These are phyloP conservation scores for Auxenochlorella pyrenoidosa DNA, from an alignment of 139 green algal species.

Conservation along the genomic window DNA sequence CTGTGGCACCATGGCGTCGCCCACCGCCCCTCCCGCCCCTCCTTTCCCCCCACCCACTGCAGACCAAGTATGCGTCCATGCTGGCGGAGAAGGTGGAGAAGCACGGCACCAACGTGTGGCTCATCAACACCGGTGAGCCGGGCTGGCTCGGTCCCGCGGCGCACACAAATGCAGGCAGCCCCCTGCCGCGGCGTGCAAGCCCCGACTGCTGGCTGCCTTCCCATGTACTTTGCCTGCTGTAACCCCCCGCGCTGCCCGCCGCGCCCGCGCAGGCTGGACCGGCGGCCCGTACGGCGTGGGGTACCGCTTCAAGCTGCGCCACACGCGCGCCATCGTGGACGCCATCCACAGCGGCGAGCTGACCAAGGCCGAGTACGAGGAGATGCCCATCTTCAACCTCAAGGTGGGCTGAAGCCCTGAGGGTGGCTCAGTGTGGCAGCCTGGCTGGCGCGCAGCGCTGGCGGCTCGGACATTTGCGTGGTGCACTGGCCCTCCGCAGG, in stretches of 20 bases:
- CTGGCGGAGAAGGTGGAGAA: conserved; percentile 88
- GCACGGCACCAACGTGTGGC: conserved; percentile 84
- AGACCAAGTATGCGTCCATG: conserved; percentile 88
- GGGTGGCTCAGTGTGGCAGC: too few relatives aligned
- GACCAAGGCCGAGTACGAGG: conserved; percentile 54
- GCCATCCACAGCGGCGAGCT: conserved; percentile 94
- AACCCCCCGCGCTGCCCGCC: neutral
- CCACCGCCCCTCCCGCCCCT: neutral
- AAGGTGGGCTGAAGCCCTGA: conserved; percentile 57
- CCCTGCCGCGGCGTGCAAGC: too few relatives aligned
- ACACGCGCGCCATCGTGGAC: conserved; percentile 96
- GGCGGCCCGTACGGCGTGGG: conserved; percentile 85
- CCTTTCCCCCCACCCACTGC: neutral
- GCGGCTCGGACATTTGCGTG: too few relatives aligned
- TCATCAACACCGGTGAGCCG: conserved; percentile 89
- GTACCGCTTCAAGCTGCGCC: conserved; percentile 87
- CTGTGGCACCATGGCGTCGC: too few relatives aligned
- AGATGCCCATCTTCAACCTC: conserved; percentile 88
- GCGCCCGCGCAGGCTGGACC: neutral
- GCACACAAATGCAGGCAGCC: too few relatives aligned
- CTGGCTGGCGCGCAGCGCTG: too few relatives aligned
- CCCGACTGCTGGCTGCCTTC: too few relatives aligned
- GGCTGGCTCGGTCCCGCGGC: too few relatives aligned
- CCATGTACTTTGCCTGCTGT: neutral
- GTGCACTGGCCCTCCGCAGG: too few relatives aligned